Percentiles rank a stretch among this genome's conserved stretches.
Evolutionary conservation across 257 asterid species (phyloP).

Genomic region (Lavandula angustifolia): DNA sequence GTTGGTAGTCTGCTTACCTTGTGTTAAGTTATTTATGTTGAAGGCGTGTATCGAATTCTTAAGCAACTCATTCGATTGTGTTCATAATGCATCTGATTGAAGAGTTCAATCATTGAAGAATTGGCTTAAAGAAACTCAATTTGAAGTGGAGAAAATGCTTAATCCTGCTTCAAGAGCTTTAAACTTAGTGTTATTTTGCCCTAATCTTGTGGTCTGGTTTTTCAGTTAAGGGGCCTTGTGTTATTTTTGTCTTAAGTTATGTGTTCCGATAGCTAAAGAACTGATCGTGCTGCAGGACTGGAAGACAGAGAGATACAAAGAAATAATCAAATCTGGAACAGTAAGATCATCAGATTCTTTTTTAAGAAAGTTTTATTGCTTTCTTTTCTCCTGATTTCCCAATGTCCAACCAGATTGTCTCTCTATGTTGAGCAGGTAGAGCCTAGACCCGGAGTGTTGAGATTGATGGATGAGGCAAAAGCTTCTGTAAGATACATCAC

Average conservation of each 20-base stretch:
- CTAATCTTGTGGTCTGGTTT: background rate
- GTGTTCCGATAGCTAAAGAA: slow-evolving; percentile 18
- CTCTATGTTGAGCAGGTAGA: slow-evolving; percentile 62
- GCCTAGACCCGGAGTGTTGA: slow-evolving; percentile 94
- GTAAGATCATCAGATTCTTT: slow-evolving; percentile 45
- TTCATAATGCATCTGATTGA: background rate
- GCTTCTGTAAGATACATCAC: slow-evolving; percentile 72
- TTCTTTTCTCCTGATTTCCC: background rate
- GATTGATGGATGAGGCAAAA: slow-evolving; percentile 96
- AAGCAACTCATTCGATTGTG: background rate
- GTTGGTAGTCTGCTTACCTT: background rate
- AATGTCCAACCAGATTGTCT: background rate
- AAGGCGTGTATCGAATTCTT: background rate
- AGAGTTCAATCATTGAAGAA: background rate
- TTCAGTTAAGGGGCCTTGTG: background rate
- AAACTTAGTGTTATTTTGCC: background rate
- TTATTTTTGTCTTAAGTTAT: background rate
- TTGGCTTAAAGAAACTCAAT: background rate
- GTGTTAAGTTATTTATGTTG: background rate
- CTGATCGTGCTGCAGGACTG: slow-evolving; percentile 65
- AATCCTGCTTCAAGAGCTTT: background rate
- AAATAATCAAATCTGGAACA: slow-evolving; percentile 85
- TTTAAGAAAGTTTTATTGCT: background rate
- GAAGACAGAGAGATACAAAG: slow-evolving; percentile 98
- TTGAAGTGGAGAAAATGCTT: background rate